These are phyloP conservation scores for Mastigamoeba balamuthi DNA, from an alignment of 78 protist genomes.

Conservation along the genomic window DNA sequence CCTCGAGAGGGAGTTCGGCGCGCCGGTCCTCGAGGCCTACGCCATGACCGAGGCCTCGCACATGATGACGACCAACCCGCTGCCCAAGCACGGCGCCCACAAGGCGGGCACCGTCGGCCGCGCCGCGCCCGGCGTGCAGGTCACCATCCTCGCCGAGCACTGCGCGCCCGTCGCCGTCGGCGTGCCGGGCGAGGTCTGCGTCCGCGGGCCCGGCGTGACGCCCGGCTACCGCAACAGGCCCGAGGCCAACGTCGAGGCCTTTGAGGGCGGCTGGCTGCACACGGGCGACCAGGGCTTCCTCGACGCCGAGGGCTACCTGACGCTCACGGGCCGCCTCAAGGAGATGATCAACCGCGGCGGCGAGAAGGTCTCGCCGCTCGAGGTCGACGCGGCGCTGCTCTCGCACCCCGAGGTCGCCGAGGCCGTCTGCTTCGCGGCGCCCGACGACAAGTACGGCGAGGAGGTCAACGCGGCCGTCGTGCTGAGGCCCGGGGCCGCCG, in stretches of 20 bases:
- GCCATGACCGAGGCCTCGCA: conserved; percentile 79
- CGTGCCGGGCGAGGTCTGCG: conserved; percentile 58
- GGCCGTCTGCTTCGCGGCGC: conserved; percentile 71
- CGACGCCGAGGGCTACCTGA: conserved; percentile 52
- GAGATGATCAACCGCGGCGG: conserved; percentile 78
- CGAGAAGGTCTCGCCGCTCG: conserved; percentile 68
- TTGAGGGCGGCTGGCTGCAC: conserved; percentile 61
- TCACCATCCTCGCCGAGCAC: conserved; percentile 24
- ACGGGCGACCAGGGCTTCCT: conserved; percentile 74
- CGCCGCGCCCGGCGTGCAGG: conserved; percentile 32
- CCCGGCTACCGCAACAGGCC: conserved; percentile 61
- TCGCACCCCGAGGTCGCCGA: conserved; percentile 44
- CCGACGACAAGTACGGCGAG: conserved; percentile 69
- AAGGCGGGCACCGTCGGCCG: conserved; percentile 60
- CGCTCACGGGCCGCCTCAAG: conserved; percentile 70
- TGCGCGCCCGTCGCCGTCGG: conserved; percentile 28
- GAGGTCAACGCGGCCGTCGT: conserved; percentile 53
- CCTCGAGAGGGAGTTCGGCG: conserved; percentile 48
- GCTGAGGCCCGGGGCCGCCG: conserved; percentile 1
- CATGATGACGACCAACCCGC: conserved; percentile 66
- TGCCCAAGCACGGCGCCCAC: conserved; percentile 37
- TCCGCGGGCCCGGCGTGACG: conserved; percentile 55
- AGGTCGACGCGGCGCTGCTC: conserved; percentile 61
- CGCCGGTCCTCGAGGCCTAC: conserved; percentile 74
- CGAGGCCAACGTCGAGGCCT: conserved; percentile 51